Conservation (phyloP, 2,329 filamentous ascomycete species). For the Colletotrichum truncatum region DNA sequence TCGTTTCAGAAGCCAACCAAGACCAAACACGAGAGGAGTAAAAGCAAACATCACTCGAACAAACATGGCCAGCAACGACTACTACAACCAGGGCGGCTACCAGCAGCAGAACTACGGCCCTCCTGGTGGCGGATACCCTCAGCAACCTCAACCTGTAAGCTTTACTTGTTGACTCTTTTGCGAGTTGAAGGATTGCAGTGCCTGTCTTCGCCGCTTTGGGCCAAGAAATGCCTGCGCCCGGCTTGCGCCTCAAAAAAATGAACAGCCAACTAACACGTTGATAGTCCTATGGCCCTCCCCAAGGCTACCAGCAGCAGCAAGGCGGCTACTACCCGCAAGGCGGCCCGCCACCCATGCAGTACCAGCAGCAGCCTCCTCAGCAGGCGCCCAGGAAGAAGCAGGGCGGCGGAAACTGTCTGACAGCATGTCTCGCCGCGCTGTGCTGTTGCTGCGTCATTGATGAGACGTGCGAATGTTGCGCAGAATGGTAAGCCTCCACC, state of each 20-base stretch:
- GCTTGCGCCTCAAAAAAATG: neutral
- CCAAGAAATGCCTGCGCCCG: neutral
- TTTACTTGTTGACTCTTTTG: neutral
- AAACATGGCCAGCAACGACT: conserved; percentile 51
- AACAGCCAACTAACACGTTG: conserved; percentile 4
- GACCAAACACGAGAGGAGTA: too few relatives aligned
- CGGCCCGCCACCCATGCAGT: conserved; percentile 52
- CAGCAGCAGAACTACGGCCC: conserved; percentile 32
- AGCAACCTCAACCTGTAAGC: conserved; percentile 51
- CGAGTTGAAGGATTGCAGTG: neutral
- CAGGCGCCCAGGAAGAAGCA: conserved; percentile 36
- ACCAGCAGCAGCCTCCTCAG: conserved; percentile 47
- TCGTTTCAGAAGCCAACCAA: too few relatives aligned
- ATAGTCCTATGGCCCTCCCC: conserved; percentile 40
- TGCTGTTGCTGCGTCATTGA: conserved; percentile 62
- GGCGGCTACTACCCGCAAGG: conserved; percentile 41
- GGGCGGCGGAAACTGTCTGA: conserved; percentile 52
- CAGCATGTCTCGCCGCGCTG: conserved; percentile 56
- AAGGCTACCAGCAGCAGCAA: conserved; percentile 40
- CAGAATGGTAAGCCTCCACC: conserved; percentile 42
- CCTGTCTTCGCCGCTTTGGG: neutral
- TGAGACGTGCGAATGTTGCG: conserved; percentile 58
- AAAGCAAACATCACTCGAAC: neutral
- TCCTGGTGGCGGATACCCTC: conserved; percentile 41
- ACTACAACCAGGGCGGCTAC: conserved; percentile 46